A percentile compares a stretch with the other conserved stretches of the same genome.
Evolutionary conservation across 2,329 filamentous ascomycete species (phyloP).

Genomic region (Cytospora piceicola): DNA sequence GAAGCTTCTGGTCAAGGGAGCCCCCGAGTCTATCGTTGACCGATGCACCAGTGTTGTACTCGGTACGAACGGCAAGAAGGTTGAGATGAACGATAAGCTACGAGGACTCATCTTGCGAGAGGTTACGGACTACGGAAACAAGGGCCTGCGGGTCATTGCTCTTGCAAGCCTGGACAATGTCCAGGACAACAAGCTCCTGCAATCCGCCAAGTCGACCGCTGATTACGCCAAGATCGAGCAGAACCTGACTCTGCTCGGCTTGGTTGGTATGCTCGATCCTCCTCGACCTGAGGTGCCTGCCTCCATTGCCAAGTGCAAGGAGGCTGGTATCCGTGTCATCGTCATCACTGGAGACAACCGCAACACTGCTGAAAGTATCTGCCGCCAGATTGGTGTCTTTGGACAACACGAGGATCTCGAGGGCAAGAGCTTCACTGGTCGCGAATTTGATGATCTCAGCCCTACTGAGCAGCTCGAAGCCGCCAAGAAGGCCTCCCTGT

Average conservation of each 20-base stretch:
- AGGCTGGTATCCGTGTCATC: slow-evolving; percentile 93
- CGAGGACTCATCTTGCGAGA: slow-evolving; percentile 74
- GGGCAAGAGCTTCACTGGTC: slow-evolving; percentile 93
- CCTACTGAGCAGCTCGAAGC: slow-evolving; percentile 80
- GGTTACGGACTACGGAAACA: slow-evolving; percentile 87
- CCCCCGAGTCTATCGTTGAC: slow-evolving; percentile 91
- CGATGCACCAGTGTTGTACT: slow-evolving; percentile 83
- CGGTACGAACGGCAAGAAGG: slow-evolving; percentile 77
- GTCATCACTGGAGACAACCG: slow-evolving; percentile 98
- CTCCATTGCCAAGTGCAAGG: slow-evolving; percentile 86
- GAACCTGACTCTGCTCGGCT: slow-evolving; percentile 89
- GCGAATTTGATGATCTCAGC: slow-evolving; percentile 87
- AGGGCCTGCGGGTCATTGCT: slow-evolving; percentile 91
- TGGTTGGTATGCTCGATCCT: slow-evolving; percentile 96
- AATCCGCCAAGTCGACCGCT: slow-evolving; percentile 76
- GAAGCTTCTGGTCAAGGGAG: slow-evolving; percentile 93
- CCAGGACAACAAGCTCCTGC: slow-evolving; percentile 68
- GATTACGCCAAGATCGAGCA: slow-evolving; percentile 90
- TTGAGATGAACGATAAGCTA: slow-evolving; percentile 72
- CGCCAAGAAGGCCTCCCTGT: slow-evolving; percentile 83
- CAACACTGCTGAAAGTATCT: slow-evolving; percentile 97
- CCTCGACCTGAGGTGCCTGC: slow-evolving; percentile 87
- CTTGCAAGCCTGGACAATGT: slow-evolving; percentile 83
- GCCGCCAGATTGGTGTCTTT: slow-evolving; percentile 95
- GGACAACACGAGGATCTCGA: slow-evolving; percentile 76